Percentiles rank a stretch among this genome's conserved stretches.
Evolutionary conservation across 139 green algal species (phyloP).

Genomic region (Parachlorella kessleri): DNA sequence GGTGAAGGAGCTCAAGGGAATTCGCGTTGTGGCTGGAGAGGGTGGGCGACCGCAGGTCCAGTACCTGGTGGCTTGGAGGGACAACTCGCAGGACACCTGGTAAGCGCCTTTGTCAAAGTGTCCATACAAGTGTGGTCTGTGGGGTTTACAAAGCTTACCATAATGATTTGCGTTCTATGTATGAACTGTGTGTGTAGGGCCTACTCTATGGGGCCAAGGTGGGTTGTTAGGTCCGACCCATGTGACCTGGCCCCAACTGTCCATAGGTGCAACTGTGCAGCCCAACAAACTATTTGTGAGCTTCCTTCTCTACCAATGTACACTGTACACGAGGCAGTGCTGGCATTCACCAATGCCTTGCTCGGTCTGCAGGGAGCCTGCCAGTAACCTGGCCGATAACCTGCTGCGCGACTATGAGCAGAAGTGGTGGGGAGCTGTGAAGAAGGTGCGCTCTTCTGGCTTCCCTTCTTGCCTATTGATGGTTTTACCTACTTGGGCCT

Average conservation of each 20-base stretch:
- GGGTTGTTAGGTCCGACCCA: no score
- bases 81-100: constrained; percentile 53
- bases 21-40: constrained; percentile 55
- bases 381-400: constrained; percentile 80
- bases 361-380: constrained; percentile 60
- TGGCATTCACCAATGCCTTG: background rate
- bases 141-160: background rate
- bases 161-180: background rate
- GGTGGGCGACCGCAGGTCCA: constrained; percentile 57
- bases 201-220: no score
- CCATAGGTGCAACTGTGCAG: no score
- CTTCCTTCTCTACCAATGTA: no score
- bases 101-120: constrained; percentile 1
- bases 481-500: no score
- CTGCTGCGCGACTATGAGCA: constrained; percentile 85
- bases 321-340: no score
- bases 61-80: constrained; percentile 82
- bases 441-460: constrained; percentile 52
- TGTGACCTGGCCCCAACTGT: no score
- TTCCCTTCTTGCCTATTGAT: no score
- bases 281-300: background rate
- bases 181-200: constrained; percentile 1
- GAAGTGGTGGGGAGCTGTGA: constrained; percentile 77
- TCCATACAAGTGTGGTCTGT: background rate
- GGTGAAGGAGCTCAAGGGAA: constrained; percentile 62